Base-by-base conservation (phyloP, 208 protist genomes). In the Porcisia deanei region DNA sequence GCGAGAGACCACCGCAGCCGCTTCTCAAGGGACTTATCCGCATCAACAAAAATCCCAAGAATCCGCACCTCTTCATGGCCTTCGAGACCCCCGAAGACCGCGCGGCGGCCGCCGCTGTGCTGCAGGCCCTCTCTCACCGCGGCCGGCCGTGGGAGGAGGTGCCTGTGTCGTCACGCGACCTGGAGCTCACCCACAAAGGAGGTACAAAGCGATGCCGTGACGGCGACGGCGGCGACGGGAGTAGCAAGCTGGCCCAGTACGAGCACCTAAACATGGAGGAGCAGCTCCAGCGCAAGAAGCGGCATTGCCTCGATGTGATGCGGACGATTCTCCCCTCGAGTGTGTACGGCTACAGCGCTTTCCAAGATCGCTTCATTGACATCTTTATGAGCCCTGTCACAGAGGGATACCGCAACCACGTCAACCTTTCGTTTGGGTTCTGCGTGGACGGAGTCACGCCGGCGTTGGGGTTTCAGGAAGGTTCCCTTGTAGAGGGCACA, bases 361-460 rank as follows among this genome's bases (percentile, higher is more conserved):
- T 79, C 25, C 54, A 76, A 20, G 71, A 82, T 12, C 79, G 86
- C 60, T 94, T 94, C 63, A 14, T 88, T 16, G 92, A 86, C 45
- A 79, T 99, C 41, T 34, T 97, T 18, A 64, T 75, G 67, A 97
- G 94, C 66, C 95, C 96, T 2, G 52, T 78, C 0, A 81, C 74
- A 37, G 74, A 84, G 65, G 89, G 94, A 22, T 99, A 99, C 83
- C 91, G 97, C 65, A 99, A 99, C 69, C 97, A 98, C 83, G 87
- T 92, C 37, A 88, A 96, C 70, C 85, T 98, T 30, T 92, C 94
- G 30, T 96, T 96, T 77, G 97, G 96, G n/a, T 79, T 75, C 53
- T 80, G 84, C 60, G 78, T 80, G 0, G 60, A 77, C 47, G 91
- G 94, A 34, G 39, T 8, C 20, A 79, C 71, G 22, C 83, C 91